phyloP scores from a whole-genome alignment of 352 stramenopile species.

The Phytophthora sojae region DNA sequence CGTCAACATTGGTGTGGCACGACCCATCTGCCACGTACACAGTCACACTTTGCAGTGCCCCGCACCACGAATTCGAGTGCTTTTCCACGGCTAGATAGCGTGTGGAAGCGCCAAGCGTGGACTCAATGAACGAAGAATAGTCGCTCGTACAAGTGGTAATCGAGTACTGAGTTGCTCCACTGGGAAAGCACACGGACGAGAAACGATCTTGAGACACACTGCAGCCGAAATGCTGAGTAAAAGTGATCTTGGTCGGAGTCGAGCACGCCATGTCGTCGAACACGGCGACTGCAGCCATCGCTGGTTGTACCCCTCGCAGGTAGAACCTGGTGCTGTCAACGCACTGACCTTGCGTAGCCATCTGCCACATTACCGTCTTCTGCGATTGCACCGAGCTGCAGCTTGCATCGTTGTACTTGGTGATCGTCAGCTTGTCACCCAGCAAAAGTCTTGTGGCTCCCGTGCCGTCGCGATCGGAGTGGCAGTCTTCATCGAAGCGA shows the following conservation, averaged over 20 bases:
- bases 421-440: slow-evolving; percentile 5
- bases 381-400: slow-evolving; percentile 1
- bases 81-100: slow-evolving; percentile 18
- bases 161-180: slow-evolving; percentile 8
- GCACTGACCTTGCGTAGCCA: slow-evolving; percentile 6
- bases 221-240: slow-evolving; percentile 2
- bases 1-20: slow-evolving; percentile 4
- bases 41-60: slow-evolving; percentile 4
- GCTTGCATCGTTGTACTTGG: slow-evolving; percentile 5
- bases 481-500: slow-evolving; percentile 18
- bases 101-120: neutral
- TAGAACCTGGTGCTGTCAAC: slow-evolving; percentile 7
- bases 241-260: neutral
- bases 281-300: neutral
- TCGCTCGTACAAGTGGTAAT: slow-evolving; percentile 1
- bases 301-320: neutral
- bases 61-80: neutral
- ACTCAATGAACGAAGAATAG: neutral
- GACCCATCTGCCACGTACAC: slow-evolving; percentile 9
- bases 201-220: neutral
- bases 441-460: slow-evolving; percentile 5
- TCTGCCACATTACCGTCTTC: slow-evolving; percentile 2
- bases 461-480: slow-evolving; percentile 1
- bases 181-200: neutral
- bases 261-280: slow-evolving; percentile 22